phyloP scores from a whole-genome alignment of 2,329 filamentous ascomycete genomes.

The Fonsecaea pedrosoi region DNA sequence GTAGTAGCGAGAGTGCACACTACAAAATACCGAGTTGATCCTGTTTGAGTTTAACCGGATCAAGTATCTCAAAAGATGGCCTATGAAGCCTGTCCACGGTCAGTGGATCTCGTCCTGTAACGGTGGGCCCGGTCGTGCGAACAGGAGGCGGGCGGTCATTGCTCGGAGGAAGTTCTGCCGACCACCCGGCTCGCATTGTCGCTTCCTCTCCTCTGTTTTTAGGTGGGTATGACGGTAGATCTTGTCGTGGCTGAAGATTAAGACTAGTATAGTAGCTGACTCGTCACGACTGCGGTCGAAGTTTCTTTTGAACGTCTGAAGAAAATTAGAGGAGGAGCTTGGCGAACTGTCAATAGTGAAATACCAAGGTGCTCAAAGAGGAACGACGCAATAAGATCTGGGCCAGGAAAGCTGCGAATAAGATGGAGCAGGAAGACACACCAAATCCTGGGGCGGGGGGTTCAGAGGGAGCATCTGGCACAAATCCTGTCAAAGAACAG shows the following conservation, averaged over 20 bases:
- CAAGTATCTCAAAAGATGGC: no score
- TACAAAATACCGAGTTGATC: background rate
- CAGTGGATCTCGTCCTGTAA: no score
- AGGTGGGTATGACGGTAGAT: constrained; percentile 1
- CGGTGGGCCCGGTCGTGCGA: no score
- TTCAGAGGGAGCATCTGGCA: background rate
- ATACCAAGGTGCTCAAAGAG: background rate
- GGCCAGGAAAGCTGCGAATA: background rate
- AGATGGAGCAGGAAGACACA: background rate
- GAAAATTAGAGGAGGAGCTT: no score
- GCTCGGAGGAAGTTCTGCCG: constrained; percentile 3
- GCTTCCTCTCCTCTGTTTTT: background rate
- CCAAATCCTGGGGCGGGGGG: background rate
- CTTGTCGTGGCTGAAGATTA: background rate
- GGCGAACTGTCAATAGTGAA: background rate
- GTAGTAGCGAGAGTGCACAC: background rate
- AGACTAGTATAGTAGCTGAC: background rate
- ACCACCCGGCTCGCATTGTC: constrained; percentile 3
- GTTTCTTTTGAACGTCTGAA: background rate
- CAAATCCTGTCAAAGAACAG: constrained; percentile 5
- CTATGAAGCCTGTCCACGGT: no score
- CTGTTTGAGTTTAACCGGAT: no score
- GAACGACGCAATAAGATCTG: background rate
- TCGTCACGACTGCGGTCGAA: background rate
- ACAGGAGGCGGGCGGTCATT: background rate